Base-by-base conservation (phyloP, 2,329 filamentous ascomycete genomes). In the Colletotrichum magnum region DNA sequence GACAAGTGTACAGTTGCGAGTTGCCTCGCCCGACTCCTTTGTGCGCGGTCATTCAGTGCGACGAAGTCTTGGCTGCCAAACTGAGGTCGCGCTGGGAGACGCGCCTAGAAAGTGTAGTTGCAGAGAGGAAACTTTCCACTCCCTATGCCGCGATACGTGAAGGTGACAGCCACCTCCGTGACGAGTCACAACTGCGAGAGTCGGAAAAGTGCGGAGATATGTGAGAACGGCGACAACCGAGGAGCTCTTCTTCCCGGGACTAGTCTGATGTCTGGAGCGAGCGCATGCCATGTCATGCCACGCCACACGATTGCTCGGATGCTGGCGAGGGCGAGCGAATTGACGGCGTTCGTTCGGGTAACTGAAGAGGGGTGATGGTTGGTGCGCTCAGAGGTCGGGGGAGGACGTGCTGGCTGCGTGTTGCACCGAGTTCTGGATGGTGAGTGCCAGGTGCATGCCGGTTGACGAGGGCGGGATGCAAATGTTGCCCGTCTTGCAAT, bases 241-340 rank as follows among this genome's bases (percentile, higher is more conserved):
- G 28, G 10, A 28, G 41, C 15, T 66, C 32, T 45, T 36, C 7
- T 10, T 43, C 50, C 52, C 18, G 16, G n/a, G 16, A n/a, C 41
- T 47, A 64, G 36, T 54, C 54, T 68, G 50, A 39, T 51, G 50
- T 58, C n/a, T 21, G 43, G 5, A 7, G n/a, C 32, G 62, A 41
- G 41, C 18, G 6, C 32, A 36, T 36, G 61, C 54, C 62, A 60
- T 36, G 61, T 48, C 62, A 60, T 50, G 43, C 24, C 32, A 13
- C 15, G 47, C 1, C 41, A 43, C 13, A 13, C 41, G 18, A 13
- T 54, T 18, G 13, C 32, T 57, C 50, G 56, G 54, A 66, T 60
- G 51, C 18, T 47, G 56, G 28, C 61, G 41, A 32, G 12, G 26
- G 62, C 62, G 62, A 57, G 45, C 62, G 62, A 60, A 52, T 52